phyloP scores from a whole-genome alignment of 208 protist genomes.

The Lotmaria passim region DNA sequence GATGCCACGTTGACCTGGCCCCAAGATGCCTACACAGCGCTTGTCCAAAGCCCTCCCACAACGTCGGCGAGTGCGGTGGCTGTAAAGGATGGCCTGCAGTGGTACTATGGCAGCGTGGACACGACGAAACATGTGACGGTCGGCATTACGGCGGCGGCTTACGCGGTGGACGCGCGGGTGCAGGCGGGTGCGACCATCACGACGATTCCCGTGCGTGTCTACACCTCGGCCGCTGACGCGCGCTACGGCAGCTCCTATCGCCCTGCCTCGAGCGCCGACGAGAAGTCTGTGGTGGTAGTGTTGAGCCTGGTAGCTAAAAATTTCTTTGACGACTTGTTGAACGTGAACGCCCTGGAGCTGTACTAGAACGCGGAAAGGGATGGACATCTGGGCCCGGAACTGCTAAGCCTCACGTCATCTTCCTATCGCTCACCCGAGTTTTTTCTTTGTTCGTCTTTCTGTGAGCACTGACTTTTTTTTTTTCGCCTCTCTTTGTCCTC shows the following conservation, averaged over 20 bases:
- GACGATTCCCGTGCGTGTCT: slow-evolving; percentile 49
- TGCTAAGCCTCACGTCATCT: too few species aligned
- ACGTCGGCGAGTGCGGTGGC: slow-evolving; percentile 28
- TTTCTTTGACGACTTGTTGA: slow-evolving; percentile 52
- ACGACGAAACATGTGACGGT: slow-evolving; percentile 24
- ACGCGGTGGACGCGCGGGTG: slow-evolving; percentile 27
- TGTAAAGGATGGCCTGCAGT: slow-evolving; percentile 21
- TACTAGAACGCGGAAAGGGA: slow-evolving; percentile 3
- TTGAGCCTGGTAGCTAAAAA: slow-evolving; percentile 27
- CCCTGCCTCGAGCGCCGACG: slow-evolving; percentile 7
- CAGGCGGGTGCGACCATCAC: slow-evolving; percentile 4
- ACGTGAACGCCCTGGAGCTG: slow-evolving; percentile 23
- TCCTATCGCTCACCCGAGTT: too few species aligned
- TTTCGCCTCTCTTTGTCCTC: too few species aligned
- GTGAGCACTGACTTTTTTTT: too few species aligned
- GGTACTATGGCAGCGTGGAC: slow-evolving; percentile 45
- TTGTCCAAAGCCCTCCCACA: slow-evolving; percentile 26
- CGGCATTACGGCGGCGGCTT: slow-evolving; percentile 34
- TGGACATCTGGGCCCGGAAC: too few species aligned
- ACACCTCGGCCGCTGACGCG: neutral
- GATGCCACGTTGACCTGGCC: slow-evolving; percentile 55
- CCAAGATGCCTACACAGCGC: slow-evolving; percentile 29
- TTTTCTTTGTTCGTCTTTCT: too few species aligned
- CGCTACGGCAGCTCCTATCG: slow-evolving; percentile 36
- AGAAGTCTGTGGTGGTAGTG: slow-evolving; percentile 45